Evolutionary conservation across 164 flowering plant species (phyloP).

Genomic region (Aristolochia contorta): DNA sequence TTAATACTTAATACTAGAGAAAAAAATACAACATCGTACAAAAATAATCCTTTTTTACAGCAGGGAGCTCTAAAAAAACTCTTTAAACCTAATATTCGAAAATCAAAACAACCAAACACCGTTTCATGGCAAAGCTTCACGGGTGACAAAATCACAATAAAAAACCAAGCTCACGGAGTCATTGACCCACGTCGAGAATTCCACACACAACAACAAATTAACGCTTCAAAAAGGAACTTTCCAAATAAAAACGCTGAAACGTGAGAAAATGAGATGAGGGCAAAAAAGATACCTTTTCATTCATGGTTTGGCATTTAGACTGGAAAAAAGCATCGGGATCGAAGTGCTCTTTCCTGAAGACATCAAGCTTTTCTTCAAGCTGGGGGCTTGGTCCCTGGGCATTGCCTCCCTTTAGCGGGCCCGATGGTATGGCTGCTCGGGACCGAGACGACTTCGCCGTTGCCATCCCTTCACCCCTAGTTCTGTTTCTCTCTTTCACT

Average conservation of each 20-base stretch:
- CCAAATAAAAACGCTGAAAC: background rate
- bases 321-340: constrained; percentile 76
- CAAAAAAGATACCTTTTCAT: constrained; percentile 58
- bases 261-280: background rate
- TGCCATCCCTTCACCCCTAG: constrained; percentile 2
- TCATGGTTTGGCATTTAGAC: constrained; percentile 75
- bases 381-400: constrained; percentile 13
- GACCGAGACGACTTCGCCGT: constrained; percentile 8
- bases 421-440: background rate
- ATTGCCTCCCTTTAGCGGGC: background rate
- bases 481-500: too few species aligned
- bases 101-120: too few species aligned
- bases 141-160: too few species aligned
- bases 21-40: too few species aligned
- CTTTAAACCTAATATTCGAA: too few species aligned
- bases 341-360: constrained; percentile 68
- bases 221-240: background rate
- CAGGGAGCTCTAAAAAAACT: too few species aligned
- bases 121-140: too few species aligned
- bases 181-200: too few species aligned
- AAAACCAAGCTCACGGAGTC: too few species aligned
- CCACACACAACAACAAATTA: too few species aligned
- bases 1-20: too few species aligned
- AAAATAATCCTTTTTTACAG: too few species aligned
- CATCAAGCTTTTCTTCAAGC: constrained; percentile 66